These are phyloP conservation scores for Colletotrichum magnum DNA, from an alignment of 2,329 filamentous ascomycete species.

Conservation along the genomic window DNA sequence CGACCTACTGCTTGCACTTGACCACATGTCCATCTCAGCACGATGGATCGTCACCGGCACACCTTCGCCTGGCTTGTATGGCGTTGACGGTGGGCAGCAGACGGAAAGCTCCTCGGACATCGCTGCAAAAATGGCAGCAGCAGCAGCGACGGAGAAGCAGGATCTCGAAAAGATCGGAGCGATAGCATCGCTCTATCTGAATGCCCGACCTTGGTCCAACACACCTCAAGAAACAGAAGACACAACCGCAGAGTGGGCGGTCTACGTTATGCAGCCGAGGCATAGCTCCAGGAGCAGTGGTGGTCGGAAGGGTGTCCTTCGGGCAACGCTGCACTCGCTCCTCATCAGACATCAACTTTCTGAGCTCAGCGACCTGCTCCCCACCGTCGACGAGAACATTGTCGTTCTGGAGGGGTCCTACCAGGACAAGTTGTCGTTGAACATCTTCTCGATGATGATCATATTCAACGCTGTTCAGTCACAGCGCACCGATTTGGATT, in stretches of 20 bases:
- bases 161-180: conserved; percentile 77
- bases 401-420: conserved; percentile 85
- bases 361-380: conserved; percentile 79
- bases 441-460: conserved; percentile 87
- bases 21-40: conserved; percentile 74
- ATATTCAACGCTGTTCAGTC: conserved; percentile 91
- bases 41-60: conserved; percentile 94
- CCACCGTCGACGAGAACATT: conserved; percentile 78
- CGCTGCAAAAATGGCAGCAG: not conserved
- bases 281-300: conserved; percentile 66
- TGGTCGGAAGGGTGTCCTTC: conserved; percentile 74
- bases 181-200: conserved; percentile 79
- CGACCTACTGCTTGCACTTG: conserved; percentile 65
- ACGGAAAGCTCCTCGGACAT: not conserved
- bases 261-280: conserved; percentile 76
- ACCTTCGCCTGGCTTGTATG: conserved; percentile 86
- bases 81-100: conserved; percentile 60
- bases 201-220: conserved; percentile 84
- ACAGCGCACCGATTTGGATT: conserved; percentile 85
- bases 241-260: conserved; percentile 76
- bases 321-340: conserved; percentile 79
- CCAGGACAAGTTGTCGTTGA: conserved; percentile 86
- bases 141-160: conserved; percentile 60
- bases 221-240: conserved; percentile 66
- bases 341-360: conserved; percentile 85